A percentile compares a stretch with the other conserved stretches of the same genome.
These are phyloP conservation scores for Stachybotrys elegans DNA, from an alignment of 2,329 filamentous ascomycete genomes.

Conservation along the genomic window DNA sequence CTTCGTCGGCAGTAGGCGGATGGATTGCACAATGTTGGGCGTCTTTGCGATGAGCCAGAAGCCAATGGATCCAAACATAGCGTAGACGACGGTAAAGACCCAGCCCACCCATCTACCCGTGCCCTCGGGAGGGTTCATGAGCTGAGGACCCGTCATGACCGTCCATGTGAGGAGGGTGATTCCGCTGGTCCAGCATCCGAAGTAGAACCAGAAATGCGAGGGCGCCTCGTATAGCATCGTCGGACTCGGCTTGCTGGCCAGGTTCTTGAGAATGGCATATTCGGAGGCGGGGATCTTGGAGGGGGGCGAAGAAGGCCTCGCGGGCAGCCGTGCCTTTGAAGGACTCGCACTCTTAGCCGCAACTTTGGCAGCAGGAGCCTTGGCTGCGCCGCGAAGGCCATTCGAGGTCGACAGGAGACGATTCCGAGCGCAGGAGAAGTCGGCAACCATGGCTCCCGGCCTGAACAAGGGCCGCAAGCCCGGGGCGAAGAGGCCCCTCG, in stretches of 20 bases:
- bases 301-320: conserved; percentile 8
- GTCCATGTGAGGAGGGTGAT: conserved; percentile 33
- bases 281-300: conserved; percentile 12
- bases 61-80: conserved; percentile 56
- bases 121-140: conserved; percentile 36
- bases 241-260: conserved; percentile 49
- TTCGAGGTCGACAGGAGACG: conserved; percentile 25
- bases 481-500: conserved; percentile 22
- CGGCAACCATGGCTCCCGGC: conserved; percentile 13
- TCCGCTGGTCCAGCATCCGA: conserved; percentile 53
- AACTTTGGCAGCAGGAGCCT: conserved; percentile 13
- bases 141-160: conserved; percentile 25
- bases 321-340: too few species aligned
- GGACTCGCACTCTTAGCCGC: too few species aligned
- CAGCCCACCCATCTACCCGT: conserved; percentile 52
- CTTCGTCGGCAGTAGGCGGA: conserved; percentile 47
- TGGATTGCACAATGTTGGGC: conserved; percentile 49
- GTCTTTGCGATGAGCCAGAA: conserved; percentile 55
- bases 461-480: conserved; percentile 17
- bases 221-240: conserved; percentile 61
- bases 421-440: conserved; percentile 14
- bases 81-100: conserved; percentile 52
- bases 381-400: conserved; percentile 12
- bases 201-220: conserved; percentile 58
- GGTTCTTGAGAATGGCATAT: conserved; percentile 47